These are phyloP conservation scores for Trichomonas tenax DNA, from an alignment of 208 protist genomes.

Conservation along the genomic window DNA sequence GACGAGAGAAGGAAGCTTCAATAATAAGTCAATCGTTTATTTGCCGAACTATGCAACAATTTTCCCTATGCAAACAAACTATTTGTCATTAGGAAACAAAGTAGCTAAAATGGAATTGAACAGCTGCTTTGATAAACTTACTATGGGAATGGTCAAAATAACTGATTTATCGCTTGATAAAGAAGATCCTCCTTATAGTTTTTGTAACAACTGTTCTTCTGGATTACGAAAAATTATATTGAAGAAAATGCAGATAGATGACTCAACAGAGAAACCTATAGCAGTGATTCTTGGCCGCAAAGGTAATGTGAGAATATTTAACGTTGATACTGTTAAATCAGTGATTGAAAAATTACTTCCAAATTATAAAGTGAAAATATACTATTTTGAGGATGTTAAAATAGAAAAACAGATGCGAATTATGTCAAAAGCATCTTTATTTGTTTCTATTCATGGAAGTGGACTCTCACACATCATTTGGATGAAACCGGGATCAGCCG, in stretches of 20 bases:
- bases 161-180: not conserved
- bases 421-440: not conserved
- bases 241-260: not conserved
- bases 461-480: not conserved
- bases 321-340: not conserved
- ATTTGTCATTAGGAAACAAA: not conserved
- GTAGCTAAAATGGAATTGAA: not conserved
- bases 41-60: not conserved
- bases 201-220: not conserved
- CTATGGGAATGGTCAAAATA: conserved; percentile 10
- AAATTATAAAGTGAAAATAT: not conserved
- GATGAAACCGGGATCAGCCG: not conserved
- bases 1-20: too few species aligned
- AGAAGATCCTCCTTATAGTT: not conserved
- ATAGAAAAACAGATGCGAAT: not conserved
- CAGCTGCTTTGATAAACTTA: not conserved
- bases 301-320: not conserved
- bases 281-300: not conserved
- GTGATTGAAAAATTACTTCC: not conserved
- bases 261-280: not conserved
- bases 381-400: not conserved
- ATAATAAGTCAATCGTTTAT: not conserved
- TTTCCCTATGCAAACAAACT: not conserved
- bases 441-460: not conserved
- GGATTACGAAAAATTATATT: not conserved